Evolutionary conservation across 768 basidiomycete species (phyloP), one percentile per base, ranked within the genome.

Genomic region (Lactarius hatsudake): DNA sequence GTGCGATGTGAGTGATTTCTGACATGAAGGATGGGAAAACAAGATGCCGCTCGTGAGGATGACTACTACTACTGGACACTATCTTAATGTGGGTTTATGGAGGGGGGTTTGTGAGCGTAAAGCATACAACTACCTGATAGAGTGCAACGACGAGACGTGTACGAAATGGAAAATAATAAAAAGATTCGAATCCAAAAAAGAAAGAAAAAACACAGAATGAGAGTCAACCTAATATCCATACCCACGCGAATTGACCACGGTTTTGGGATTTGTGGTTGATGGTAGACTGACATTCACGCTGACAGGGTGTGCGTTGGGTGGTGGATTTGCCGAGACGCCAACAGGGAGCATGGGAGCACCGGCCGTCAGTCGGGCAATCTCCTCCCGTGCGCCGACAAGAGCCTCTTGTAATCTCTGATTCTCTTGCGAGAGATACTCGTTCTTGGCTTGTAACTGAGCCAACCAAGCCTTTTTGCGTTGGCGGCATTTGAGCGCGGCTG

Each of bases 381-480:
- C 96, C 75, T 98, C 96, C 51, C 93, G 87, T 20, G 95, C 89
- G 6, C 89, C 86, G 43, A 92, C 88, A 32, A 98, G 87, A 10
- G 94, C 94, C 10, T 86, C 83, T 38, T 92, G 89, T 30, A 99
- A 86, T 28, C 93, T 88, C 76, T 98, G 96, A 78, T 99, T 99
- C 79, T 99, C 97, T 70, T 89, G 87, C n/a, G 84, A 81, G 48
- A 99, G 85, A 71, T 82, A 91, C 75, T 99, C 97, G 78, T 96
- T 94, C 74, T 96, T 96, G 48, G 89, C 86, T 77, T 99, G 97
- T 20, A 99, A 82, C 69, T 92, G 89, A 34, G 88, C 84, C 17
- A 98, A 85, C 97, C 97, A 99, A 5, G 94, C 94, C 78, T 99
- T 99, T 79, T 99, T 99, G 66, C 97, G 91, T 75, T 99, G 97